Evolutionary conservation across 306 rosid species (phyloP).

Genomic region (Luffa acutangula): DNA sequence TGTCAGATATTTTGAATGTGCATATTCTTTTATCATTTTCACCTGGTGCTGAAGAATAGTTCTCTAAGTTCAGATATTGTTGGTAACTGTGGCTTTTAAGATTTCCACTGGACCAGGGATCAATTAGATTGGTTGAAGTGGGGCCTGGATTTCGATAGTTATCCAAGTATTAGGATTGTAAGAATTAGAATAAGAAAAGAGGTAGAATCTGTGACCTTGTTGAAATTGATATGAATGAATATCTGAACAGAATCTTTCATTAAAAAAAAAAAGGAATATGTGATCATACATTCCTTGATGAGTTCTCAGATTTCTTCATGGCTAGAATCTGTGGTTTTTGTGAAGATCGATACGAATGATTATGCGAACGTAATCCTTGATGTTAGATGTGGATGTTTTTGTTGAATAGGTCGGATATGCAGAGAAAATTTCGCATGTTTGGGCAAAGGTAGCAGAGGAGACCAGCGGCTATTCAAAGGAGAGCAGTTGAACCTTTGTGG

Average conservation of each 20-base stretch:
- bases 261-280: not conserved
- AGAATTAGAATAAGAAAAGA: not conserved
- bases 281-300: not conserved
- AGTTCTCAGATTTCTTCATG: not conserved
- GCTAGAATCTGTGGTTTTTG: not conserved
- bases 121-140: not conserved
- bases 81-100: not conserved
- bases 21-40: not conserved
- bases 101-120: not conserved
- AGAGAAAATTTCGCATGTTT: slow-evolving; percentile 81
- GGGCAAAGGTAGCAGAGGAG: slow-evolving; percentile 87
- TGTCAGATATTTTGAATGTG: not conserved
- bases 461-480: slow-evolving; percentile 47
- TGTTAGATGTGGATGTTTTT: not conserved
- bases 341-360: not conserved
- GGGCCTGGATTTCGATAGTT: not conserved
- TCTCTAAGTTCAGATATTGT: not conserved
- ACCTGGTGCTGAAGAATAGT: not conserved
- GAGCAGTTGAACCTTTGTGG: slow-evolving; percentile 33
- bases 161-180: not conserved
- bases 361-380: not conserved
- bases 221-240: not conserved
- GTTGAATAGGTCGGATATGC: slow-evolving; percentile 69
- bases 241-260: not conserved
- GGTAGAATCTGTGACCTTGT: not conserved